Base-by-base conservation (phyloP, 306 rosid genomes). In the Prinsepia uniflora region DNA sequence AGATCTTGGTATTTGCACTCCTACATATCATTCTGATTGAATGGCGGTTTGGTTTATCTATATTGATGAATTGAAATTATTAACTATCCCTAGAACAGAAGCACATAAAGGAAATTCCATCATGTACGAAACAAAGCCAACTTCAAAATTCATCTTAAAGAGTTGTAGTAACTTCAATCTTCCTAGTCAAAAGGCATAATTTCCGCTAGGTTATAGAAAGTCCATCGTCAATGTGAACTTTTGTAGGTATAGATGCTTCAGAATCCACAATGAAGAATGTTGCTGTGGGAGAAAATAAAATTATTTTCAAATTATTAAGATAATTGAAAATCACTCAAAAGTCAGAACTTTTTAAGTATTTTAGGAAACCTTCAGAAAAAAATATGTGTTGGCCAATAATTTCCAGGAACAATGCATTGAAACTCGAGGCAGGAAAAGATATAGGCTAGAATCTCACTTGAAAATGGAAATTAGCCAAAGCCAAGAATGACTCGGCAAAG, bases 401-500 rank as follows among this genome's bases (percentile, higher is more conserved):
- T 59, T 59, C 39, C 41, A 17, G 20, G 0, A 14, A 40, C 41
- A 34, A 4, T n/a, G 5, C 67, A 63, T 18, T 10, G 49, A 63
- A 42, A 63, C 10, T 63, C 6, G 10, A 63, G 15, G 65, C 20
- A n/a, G 14, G 1, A 53, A 70, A 70, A 44, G 34, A 19, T 43
- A 48, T 13, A 19, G 24, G n/a, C 5, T 61, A 70, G 53, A 77
- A 73, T 53, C 84, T 82, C 81, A 91, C 99, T 80, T 89, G 76
- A 94, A 87, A 62, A 90, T 67, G 40, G 86, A 77, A 67, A 94
- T 80, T 8, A 94, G 89, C 99, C 97, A 94, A 47, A 94, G 96
- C 97, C 97, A 94, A 18, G 82, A 83, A 83, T 94, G 88, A 46
- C 41, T 84, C 34, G 84, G 85, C 72, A 94, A 75, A 54, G 96